Evolutionary conservation across 1,284 basidiomycete genomes (phyloP).

Genomic region (Sanghuangporus sanghuang): DNA sequence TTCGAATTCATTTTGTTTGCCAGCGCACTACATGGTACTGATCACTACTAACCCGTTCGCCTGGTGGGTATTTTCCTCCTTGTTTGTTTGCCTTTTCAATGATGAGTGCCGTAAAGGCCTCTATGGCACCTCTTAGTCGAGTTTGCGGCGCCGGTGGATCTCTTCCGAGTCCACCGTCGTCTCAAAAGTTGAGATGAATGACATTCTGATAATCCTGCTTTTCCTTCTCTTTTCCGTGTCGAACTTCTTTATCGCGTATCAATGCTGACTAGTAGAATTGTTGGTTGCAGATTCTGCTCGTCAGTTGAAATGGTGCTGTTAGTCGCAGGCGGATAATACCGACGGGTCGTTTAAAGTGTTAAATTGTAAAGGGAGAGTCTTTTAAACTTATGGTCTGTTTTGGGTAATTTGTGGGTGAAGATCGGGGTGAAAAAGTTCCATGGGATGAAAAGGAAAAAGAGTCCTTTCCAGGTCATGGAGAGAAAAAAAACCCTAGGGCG

Average conservation of each 20-base stretch:
- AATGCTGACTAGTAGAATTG: not conserved
- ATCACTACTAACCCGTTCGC: not conserved
- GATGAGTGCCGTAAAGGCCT: constrained; percentile 19
- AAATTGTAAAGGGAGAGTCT: too few relatives aligned
- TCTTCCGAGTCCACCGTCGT: not conserved
- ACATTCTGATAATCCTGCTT: constrained; percentile 16
- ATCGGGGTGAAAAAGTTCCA: too few relatives aligned
- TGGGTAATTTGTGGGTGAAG: too few relatives aligned
- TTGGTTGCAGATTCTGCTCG: not conserved
- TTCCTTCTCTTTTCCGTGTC: not conserved
- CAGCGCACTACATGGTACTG: not conserved
- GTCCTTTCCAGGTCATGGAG: too few relatives aligned
- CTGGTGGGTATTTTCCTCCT: not conserved
- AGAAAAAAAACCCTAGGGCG: too few relatives aligned
- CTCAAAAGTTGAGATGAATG: constrained; percentile 19
- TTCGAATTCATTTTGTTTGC: not conserved
- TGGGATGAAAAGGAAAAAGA: too few relatives aligned
- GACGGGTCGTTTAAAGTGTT: not conserved
- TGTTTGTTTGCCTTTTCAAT: not conserved
- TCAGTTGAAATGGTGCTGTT: not conserved
- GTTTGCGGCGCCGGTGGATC: constrained; percentile 7
- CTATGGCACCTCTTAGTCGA: constrained; percentile 21
- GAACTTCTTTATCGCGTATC: not conserved
- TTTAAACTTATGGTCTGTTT: too few relatives aligned
- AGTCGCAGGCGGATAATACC: too few relatives aligned